Evolutionary conservation across 1,139 yeast genomes (phyloP), one percentile per base, ranked within the genome.

Genomic region (Hansenula anomala): DNA sequence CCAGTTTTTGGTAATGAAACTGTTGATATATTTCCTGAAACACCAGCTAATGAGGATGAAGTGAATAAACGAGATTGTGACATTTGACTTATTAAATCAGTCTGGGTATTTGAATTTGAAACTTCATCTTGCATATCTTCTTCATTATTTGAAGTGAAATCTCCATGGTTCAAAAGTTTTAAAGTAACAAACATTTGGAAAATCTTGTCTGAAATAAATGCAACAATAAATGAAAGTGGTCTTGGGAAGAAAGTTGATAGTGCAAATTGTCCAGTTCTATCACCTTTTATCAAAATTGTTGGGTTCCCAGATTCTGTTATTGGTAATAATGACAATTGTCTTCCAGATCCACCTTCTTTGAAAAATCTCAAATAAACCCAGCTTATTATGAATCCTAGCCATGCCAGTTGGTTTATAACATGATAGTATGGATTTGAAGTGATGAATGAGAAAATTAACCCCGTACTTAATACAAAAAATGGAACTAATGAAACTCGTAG

Each of bases 201-300:
- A 56, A 67, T 2, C 51, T 41, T 12, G 46, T 33, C 28, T 1
- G 63, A 38, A 0, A 59, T 10, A 1, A 55, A 15, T 38, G 55
- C 54, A 1, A 68, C 60, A 0, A 64, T 7, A 6, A 54, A 28
- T 7, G 72, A 64, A 7, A 70, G 24, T 1, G 75, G 75, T 19
- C 55, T 55, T 2, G 75, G 76, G 56, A 70, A 69, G 51, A 70
- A 69, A 4, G 75, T 67, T 36, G 60, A 48, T 16, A 71, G 49
- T 19, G 74, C 56, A 49, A 71, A 70, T 44, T 64, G 71, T 14
- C 62, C 64, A 0, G 73, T 61, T 38, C 73, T 52, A 42, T 70
- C 75, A 16, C 75, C 75, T 27, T 36, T 20, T 20, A 20, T 20
- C 9, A 20, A 6, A 20, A 20, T 20, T 20, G 9, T 20, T 20